These are phyloP conservation scores for Lasiodiplodia sp. DNA, from an alignment of 2,329 filamentous ascomycete species.

Conservation along the genomic window DNA sequence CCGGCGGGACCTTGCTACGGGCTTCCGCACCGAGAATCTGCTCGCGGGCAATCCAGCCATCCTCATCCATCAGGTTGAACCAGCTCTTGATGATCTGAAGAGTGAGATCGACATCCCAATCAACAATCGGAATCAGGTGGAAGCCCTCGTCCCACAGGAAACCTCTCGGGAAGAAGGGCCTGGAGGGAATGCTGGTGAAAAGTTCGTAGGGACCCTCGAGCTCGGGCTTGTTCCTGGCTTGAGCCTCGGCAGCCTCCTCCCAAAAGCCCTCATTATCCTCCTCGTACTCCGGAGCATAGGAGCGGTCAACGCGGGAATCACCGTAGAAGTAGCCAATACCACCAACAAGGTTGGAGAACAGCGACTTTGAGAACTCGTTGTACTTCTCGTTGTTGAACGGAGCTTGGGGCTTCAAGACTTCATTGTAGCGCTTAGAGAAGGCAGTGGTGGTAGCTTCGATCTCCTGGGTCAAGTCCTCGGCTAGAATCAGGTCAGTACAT, in stretches of 20 bases:
- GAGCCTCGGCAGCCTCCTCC: slow-evolving; percentile 85
- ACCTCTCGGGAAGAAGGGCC: slow-evolving; percentile 94
- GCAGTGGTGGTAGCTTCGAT: slow-evolving; percentile 70
- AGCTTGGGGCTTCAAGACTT: slow-evolving; percentile 73
- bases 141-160: slow-evolving; percentile 99
- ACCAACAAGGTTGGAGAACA: slow-evolving; percentile 93
- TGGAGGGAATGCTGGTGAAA: slow-evolving; percentile 88
- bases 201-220: slow-evolving; percentile 85
- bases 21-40: slow-evolving; percentile 93
- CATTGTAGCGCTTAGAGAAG: slow-evolving; percentile 78
- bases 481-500: slow-evolving; percentile 22
- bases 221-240: slow-evolving; percentile 70
- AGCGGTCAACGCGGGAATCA: slow-evolving; percentile 85
- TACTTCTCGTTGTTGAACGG: slow-evolving; percentile 80
- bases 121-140: slow-evolving; percentile 86
- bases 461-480: slow-evolving; percentile 71
- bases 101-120: slow-evolving; percentile 91
- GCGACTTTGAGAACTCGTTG: slow-evolving; percentile 79
- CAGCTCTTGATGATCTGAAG: slow-evolving; percentile 91
- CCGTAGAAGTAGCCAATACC: slow-evolving; percentile 97
- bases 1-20: slow-evolving; percentile 88
- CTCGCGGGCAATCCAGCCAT: slow-evolving; percentile 97
- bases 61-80: slow-evolving; percentile 95
- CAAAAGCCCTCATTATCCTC: slow-evolving; percentile 96
- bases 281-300: slow-evolving; percentile 89